Base-by-base conservation (phyloP, 805 yeast genomes). In the Martiniozyma abietophila region DNA sequence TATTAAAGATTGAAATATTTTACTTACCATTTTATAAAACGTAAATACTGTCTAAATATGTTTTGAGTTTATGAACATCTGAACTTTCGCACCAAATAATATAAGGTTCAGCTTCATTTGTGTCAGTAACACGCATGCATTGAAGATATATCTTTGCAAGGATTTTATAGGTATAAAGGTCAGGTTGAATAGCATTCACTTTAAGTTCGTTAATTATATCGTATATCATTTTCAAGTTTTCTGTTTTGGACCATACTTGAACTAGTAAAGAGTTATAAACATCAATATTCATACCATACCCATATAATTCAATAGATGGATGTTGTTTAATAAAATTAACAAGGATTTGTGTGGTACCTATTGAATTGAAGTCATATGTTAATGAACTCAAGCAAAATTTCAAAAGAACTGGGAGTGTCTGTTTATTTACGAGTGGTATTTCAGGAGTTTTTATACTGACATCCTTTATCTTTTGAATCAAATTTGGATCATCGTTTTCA, bases 141-240 rank as follows among this genome's bases (percentile, higher is more conserved):
- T 49, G 41, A 14, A 56, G 35, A 29, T 54, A 54, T 6, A 58
- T 46, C 16, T 41, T 27, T 1, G 51, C 39, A 12, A 55, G 24
- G 15, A 51, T 40, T 34, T 47, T 47, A 31, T 44, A 53, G 2
- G 60, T 55, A 9, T 43, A 35, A 8, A 52, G 21, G 28, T 58
- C 53, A 5, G 56, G 57, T 19, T 43, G 47, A 18, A 58, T 49
- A 2, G 58, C 60, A 34, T 55, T 57, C 25, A 43, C 39, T 10
- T 39, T 27, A 31, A 57, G 36, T 38, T 58, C 62, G 18, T 52
- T 52, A 17, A 53, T 38, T 9, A 57, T 22, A 4, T 32, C 34
- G 5, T 43, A 35, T 7, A 57, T 37, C 14, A 50, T 25, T 11
- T 45, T 45, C 5, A 56, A 25, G 30, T 55, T 52, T 22, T 45